Evolutionary conservation across 768 basidiomycete species (phyloP), one percentile per base, ranked within the genome.

Genomic region (Cystoderma amianthinum): DNA sequence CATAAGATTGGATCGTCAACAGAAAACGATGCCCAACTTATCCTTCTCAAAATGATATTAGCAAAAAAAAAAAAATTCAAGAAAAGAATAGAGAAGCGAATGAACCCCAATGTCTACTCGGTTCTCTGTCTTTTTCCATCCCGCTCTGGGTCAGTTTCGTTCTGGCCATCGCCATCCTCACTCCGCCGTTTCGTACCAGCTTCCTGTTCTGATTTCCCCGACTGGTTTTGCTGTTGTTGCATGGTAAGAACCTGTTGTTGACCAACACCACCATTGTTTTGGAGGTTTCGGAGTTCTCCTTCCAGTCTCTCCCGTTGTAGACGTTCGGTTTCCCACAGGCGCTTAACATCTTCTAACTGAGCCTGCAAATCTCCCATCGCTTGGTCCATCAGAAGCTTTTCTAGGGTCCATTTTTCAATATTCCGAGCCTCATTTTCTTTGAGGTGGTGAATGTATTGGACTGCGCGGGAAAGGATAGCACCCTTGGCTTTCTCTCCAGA

Each of bases 321-420:
- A 15, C 82, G 71, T 57, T 90, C 88, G 49, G 86, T 82, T 39
- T 88, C 87, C 82, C 85, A 88, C 55, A 81, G 50, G n/a, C 83
- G 67, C 54, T 84, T 78, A 58, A 85, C 69, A 60, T 90, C 88
- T 51, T 89, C 88, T 9, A 91, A 68, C 56, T 90, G 87, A 11
- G 80, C 77, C 59, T 90, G 86, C 43, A 88, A 63, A 50, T 89
- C 87, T 4, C 84, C 85, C 87, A 89, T 87, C 2, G 86, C 87
- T 61, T 92, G 90, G 53, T 93, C 91, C 84, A 88, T 91, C 39
- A 94, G 66, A 23, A 92, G 58, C 63, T 92, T 92, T 66, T 95
- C 91, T 28, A 95, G 69, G 4, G 90, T 91, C 91, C 92, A 94
- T 55, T 88, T 89, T 56, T 94, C 87, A 45, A 91, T 90, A 48